Conservation (phyloP, 169 alveolate genomes). For the Amoebophrya sp. region DNA sequence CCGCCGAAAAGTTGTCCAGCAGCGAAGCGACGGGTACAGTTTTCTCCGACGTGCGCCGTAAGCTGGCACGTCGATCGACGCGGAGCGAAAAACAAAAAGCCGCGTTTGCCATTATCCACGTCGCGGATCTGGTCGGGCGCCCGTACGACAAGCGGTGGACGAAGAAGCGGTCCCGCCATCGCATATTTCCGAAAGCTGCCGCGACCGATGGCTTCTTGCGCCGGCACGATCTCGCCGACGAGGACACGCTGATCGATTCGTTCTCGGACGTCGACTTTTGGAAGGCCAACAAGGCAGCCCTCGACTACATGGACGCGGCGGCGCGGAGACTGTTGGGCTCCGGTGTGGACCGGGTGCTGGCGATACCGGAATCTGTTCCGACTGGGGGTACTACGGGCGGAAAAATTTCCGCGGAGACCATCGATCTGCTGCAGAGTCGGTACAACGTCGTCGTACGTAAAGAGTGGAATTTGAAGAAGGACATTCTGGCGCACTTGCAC, state of each 20-base stretch:
- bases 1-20: too few species aligned
- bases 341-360: not conserved
- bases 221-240: too few species aligned
- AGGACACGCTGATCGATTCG: not conserved
- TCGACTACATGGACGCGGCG: not conserved
- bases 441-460: not conserved
- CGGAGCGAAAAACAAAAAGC: not conserved
- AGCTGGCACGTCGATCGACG: too few species aligned
- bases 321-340: too few species aligned
- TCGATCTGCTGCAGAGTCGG: too few species aligned
- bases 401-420: too few species aligned
- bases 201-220: too few species aligned
- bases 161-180: not conserved
- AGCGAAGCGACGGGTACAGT: too few species aligned
- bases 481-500: not conserved
- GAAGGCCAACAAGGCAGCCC: not conserved
- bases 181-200: too few species aligned
- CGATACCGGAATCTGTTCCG: too few species aligned
- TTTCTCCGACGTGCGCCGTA: too few species aligned
- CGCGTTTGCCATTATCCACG: not conserved
- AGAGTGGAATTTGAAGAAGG: not conserved
- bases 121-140: not conserved
- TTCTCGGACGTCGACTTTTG: not conserved
- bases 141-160: not conserved
- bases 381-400: too few species aligned